phyloP scores from a whole-genome alignment of 2,329 filamentous ascomycete genomes.

The Niveomyces coronatus region DNA sequence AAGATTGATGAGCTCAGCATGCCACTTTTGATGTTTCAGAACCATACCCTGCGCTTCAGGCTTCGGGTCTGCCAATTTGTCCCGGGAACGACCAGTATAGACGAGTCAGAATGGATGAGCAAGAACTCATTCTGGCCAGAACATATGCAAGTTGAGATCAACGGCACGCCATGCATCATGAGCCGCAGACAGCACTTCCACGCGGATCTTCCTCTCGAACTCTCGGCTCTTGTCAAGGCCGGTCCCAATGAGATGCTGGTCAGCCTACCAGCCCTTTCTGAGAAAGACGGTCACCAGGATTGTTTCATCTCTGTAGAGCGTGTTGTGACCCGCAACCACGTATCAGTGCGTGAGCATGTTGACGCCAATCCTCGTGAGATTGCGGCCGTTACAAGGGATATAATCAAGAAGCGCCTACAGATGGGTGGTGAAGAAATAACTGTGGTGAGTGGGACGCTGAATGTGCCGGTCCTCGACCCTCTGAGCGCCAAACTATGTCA shows the following conservation, averaged over 20 bases:
- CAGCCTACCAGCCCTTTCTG: slow-evolving; percentile 2
- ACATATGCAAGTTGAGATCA: background rate
- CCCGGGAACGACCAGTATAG: background rate
- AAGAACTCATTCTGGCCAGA: slow-evolving; percentile 3
- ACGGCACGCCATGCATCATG: background rate
- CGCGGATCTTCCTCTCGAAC: slow-evolving; percentile 3
- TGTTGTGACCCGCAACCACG: background rate
- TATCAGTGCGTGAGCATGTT: background rate
- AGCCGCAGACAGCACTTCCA: slow-evolving; percentile 8
- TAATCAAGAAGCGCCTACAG: background rate
- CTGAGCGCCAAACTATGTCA: slow-evolving; percentile 1
- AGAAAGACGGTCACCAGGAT: background rate
- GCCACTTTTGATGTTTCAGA: background rate
- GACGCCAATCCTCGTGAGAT: background rate
- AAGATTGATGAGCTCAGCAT: background rate
- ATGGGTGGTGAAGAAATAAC: background rate
- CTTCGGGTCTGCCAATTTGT: slow-evolving; percentile 4
- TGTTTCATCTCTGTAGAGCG: slow-evolving; percentile 5
- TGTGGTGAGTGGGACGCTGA: slow-evolving; percentile 2
- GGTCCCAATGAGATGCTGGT: slow-evolving; percentile 1
- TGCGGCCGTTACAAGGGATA: background rate
- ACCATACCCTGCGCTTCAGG: slow-evolving; percentile 4
- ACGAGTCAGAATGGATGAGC: background rate
- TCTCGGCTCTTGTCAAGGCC: background rate
- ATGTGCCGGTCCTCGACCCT: slow-evolving; percentile 5